A percentile compares a stretch with the other conserved stretches of the same genome.
Evolutionary conservation across 1,284 basidiomycete species (phyloP).

Genomic region (Ceratobasidium sp.): DNA sequence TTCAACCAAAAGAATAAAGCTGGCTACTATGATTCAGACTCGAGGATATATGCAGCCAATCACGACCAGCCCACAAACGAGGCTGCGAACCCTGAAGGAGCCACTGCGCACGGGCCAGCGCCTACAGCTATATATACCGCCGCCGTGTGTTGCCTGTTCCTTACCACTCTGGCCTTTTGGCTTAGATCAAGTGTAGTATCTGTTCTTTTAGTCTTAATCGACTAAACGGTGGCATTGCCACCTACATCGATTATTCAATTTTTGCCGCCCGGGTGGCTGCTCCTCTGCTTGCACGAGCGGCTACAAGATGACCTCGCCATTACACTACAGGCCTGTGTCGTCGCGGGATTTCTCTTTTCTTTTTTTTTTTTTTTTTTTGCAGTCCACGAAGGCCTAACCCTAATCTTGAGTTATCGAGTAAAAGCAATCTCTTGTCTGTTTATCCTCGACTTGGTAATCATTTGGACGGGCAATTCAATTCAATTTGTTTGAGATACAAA

Average conservation of each 20-base stretch:
- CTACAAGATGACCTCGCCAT: slow-evolving; percentile 50
- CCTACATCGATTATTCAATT: slow-evolving; percentile 44
- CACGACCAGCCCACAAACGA: slow-evolving; percentile 28
- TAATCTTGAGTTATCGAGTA: slow-evolving; percentile 25
- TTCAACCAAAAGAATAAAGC: slow-evolving; percentile 77
- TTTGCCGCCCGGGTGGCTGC: slow-evolving; percentile 43
- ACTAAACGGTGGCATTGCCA: slow-evolving; percentile 49
- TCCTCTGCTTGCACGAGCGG: slow-evolving; percentile 48
- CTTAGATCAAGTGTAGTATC: slow-evolving; percentile 97
- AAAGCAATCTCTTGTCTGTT: neutral
- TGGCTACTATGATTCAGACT: slow-evolving; percentile 23
- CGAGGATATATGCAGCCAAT: neutral
- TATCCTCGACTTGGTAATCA: neutral
- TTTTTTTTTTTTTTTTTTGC: slow-evolving; percentile 41
- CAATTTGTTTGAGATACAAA: slow-evolving; percentile 5
- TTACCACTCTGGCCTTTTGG: slow-evolving; percentile 94
- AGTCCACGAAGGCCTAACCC: slow-evolving; percentile 30
- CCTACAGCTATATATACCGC: slow-evolving; percentile 41
- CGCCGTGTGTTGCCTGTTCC: slow-evolving; percentile 60
- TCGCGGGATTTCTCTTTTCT: slow-evolving; percentile 45
- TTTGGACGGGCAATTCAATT: neutral
- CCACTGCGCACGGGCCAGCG: slow-evolving; percentile 33
- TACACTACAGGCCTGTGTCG: slow-evolving; percentile 50
- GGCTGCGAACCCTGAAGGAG: neutral
- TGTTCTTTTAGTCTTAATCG: slow-evolving; percentile 14